These are phyloP conservation scores for Furcasterigmium sp. DNA, from an alignment of 2,329 filamentous ascomycete genomes.

Conservation along the genomic window DNA sequence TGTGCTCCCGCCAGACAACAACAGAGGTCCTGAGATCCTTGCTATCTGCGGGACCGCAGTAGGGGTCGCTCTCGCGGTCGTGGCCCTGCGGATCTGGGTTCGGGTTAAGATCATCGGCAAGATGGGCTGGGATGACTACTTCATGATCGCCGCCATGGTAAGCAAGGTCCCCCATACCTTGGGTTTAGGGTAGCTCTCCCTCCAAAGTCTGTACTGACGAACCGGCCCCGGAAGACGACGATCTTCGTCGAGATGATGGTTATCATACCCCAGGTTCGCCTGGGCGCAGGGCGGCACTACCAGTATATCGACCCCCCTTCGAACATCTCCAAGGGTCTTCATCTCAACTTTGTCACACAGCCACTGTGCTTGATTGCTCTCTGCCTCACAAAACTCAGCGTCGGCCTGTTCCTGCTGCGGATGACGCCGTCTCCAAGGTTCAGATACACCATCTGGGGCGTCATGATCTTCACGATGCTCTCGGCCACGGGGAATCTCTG, in stretches of 20 bases:
- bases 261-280: conserved; percentile 19
- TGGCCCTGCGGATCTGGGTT: conserved; percentile 19
- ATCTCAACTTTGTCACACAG: conserved; percentile 24
- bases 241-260: conserved; percentile 20
- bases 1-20: conserved; percentile 17
- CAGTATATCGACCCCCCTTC: conserved; percentile 17
- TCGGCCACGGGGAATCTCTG: conserved; percentile 16
- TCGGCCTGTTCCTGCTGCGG: conserved; percentile 21
- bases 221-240: conserved; percentile 5
- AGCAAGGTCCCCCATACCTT: too few species aligned
- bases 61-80: conserved; percentile 16
- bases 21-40: conserved; percentile 23
- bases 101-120: conserved; percentile 16
- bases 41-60: conserved; percentile 18
- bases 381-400: conserved; percentile 21
- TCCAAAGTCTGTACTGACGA: background rate
- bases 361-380: conserved; percentile 20
- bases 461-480: conserved; percentile 18
- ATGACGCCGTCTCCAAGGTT: conserved; percentile 15
- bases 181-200: background rate
- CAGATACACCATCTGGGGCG: conserved; percentile 14
- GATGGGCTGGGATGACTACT: conserved; percentile 20
- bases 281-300: conserved; percentile 19
- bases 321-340: conserved; percentile 16
- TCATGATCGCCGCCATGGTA: conserved; percentile 20